Evolutionary conservation across 495 filamentous ascomycete species (phyloP), one percentile per base, ranked within the genome.

Genomic region (Aspergillus ellipticus): DNA sequence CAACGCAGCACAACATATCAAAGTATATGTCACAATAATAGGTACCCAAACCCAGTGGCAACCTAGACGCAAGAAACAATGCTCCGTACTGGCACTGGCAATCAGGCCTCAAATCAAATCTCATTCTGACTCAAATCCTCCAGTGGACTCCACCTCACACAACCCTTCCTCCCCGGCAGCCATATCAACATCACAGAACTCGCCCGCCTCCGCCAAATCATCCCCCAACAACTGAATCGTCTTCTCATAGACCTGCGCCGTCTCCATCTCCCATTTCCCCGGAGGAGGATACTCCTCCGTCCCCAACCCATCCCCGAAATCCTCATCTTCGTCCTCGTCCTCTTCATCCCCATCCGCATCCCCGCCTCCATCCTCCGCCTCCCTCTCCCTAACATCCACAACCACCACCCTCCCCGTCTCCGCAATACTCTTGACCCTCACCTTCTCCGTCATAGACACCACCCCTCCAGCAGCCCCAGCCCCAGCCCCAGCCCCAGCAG

Each of bases 351-450:
- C 66, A 19, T 52, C 58, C 42, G 69, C 72, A 2, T 70, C 72
- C 16, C 74, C 72, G 37, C 66, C 71, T 11, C 69, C 69, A 43
- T 74, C 68, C 39, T 69, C 68, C 39, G 49, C 47, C 51, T 71
- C 72, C 42, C 49, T 49, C 51, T 71, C 72, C 53, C 59, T 60
- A 6, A 50, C 64, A 51, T 89, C 81, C 19, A 88, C 80, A 26
- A 90, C 81, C 17, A 82, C 59, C 22, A 93, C 75, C 29, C 88
- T 72, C 15, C 85, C 85, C 50, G 80, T 75, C 67, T 92, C 87
- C 2, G 89, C 87, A 20, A 92, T 64, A 60, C 87, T 86, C 66
- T 86, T 88, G 51, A 90, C 85, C 37, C 92, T 80, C 16, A 96
- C 89, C 76, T 90, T 94, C 65, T 96, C 89, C 49, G 76, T 81